These are phyloP conservation scores for Tulasnella calospora DNA, from an alignment of 768 basidiomycete species.

Conservation along the genomic window DNA sequence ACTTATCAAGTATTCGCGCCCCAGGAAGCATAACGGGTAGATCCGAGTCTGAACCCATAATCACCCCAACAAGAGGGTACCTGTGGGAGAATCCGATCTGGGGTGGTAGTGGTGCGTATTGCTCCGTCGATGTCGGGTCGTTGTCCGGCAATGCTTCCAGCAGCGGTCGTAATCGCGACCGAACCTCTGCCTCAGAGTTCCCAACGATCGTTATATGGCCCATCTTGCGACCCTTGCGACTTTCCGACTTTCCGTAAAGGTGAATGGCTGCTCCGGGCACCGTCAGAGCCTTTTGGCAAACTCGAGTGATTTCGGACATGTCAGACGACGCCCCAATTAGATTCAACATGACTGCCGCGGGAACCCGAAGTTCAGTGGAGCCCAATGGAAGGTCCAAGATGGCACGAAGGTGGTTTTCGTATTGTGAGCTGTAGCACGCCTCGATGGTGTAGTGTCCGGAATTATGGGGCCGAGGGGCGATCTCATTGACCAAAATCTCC, in stretches of 20 bases:
- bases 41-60: slow-evolving; percentile 99
- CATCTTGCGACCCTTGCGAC: slow-evolving; percentile 91
- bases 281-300: slow-evolving; percentile 56
- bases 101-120: slow-evolving; percentile 49
- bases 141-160: slow-evolving; percentile 56
- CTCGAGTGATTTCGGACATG: slow-evolving; percentile 46
- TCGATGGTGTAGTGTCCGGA: slow-evolving; percentile 99
- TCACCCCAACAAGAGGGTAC: slow-evolving; percentile 80
- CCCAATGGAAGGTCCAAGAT: slow-evolving; percentile 88
- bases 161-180: slow-evolving; percentile 63
- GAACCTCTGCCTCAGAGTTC: slow-evolving; percentile 68
- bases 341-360: slow-evolving; percentile 89
- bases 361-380: slow-evolving; percentile 79
- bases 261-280: slow-evolving; percentile 77
- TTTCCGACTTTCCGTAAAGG: slow-evolving; percentile 90
- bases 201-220: slow-evolving; percentile 92
- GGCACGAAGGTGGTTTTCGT: slow-evolving; percentile 93
- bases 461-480: slow-evolving; percentile 96
- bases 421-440: slow-evolving; percentile 94
- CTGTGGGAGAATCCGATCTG: slow-evolving; percentile 47
- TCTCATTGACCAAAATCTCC: slow-evolving; percentile 83
- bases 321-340: slow-evolving; percentile 76
- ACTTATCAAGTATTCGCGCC: slow-evolving; percentile 76
- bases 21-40: slow-evolving; percentile 89
- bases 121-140: slow-evolving; percentile 33